These are phyloP conservation scores for Juglanconis sp. DNA, from an alignment of 2,329 filamentous ascomycete genomes.

Conservation along the genomic window DNA sequence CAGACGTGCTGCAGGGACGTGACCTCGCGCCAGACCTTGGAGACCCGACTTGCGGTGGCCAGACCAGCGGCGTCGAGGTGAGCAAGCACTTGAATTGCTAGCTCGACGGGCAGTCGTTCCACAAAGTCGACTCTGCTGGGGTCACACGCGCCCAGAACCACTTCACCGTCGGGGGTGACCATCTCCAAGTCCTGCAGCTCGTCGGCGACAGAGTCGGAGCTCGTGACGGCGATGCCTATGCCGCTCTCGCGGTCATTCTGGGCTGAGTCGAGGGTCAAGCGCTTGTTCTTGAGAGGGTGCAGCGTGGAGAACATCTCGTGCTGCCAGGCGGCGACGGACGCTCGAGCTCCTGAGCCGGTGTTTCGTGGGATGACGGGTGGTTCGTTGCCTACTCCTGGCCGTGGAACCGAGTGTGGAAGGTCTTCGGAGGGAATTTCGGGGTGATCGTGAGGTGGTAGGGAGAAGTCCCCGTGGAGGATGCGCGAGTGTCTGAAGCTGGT, in stretches of 20 bases:
- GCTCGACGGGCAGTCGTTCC: conserved; percentile 50
- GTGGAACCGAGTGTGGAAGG: conserved; percentile 27
- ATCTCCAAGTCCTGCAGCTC: conserved; percentile 20
- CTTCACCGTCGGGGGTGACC: conserved; percentile 23
- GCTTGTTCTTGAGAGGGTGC: conserved; percentile 34
- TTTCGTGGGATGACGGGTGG: conserved; percentile 60
- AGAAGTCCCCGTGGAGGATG: conserved; percentile 39
- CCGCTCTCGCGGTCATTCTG: conserved; percentile 62
- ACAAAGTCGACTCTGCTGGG: conserved; percentile 57
- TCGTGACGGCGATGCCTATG: conserved; percentile 57
- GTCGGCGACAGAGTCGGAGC: conserved; percentile 35
- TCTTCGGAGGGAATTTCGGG: conserved; percentile 13
- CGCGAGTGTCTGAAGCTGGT: conserved; percentile 39
- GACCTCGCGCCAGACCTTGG: conserved; percentile 45
- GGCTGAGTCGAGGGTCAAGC: conserved; percentile 45
- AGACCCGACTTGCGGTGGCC: conserved; percentile 48
- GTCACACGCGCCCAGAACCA: conserved; percentile 28
- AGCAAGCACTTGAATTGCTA: conserved; percentile 57
- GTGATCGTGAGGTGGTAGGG: conserved; percentile 20
- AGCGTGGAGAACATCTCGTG: conserved; percentile 40
- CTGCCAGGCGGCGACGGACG: conserved; percentile 55
- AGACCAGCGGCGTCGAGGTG: conserved; percentile 53
- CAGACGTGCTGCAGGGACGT: conserved; percentile 57
- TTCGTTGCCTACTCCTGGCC: conserved; percentile 49
- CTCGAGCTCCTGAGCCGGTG: conserved; percentile 59